Evolutionary conservation across 2,329 filamentous ascomycete species (phyloP), one percentile per base, ranked within the genome.

Genomic region (Trichoderma harzianum): DNA sequence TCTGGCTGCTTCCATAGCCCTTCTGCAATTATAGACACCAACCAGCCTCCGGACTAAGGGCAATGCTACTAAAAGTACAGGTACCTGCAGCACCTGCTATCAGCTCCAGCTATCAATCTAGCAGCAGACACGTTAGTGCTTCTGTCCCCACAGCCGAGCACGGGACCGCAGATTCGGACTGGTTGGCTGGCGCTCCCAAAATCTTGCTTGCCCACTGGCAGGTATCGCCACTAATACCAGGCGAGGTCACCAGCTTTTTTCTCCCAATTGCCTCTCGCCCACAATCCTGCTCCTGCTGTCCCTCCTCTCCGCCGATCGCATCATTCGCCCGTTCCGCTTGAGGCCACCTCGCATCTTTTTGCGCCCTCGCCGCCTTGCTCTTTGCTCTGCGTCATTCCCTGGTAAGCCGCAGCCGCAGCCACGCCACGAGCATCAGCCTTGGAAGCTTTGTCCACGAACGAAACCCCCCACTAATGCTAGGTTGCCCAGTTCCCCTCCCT

Each of bases 311-410:
- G 32, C 57, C 30, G 8, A 26, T 36, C 39, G 28, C 66, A 61
- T 69, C 57, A 51, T 53, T 61, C 66, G 66, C 39, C 66, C 16
- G 28, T 32, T 14, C 34, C 28, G 39, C 43, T 69, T 53, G 28
- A 69, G 66, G 66, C 66, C 66, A 69, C 68, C 58, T 70, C 68
- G 60, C 68, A 58, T 70, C 60, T 70, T 34, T 70, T 34, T 43
- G 55, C 21, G 55, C 34, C 53, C 58, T 63, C 55, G n/a, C 55
- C 58, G 55, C 43, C 43, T 21, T 51, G 55, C 55, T 61, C 51
- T 47, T 39, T 43, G 55, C 55, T 61, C 61, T 47, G 30, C 39
- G 21, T 11, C 39, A 18, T 57, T 30, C 7, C 60, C 60, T 34
- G 28, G 26, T 61, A 34, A 28, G 28, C 28, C 60, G 32, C 57